phyloP scores from a whole-genome alignment of 2,329 filamentous ascomycete genomes.

The Sporothrix luriei region DNA sequence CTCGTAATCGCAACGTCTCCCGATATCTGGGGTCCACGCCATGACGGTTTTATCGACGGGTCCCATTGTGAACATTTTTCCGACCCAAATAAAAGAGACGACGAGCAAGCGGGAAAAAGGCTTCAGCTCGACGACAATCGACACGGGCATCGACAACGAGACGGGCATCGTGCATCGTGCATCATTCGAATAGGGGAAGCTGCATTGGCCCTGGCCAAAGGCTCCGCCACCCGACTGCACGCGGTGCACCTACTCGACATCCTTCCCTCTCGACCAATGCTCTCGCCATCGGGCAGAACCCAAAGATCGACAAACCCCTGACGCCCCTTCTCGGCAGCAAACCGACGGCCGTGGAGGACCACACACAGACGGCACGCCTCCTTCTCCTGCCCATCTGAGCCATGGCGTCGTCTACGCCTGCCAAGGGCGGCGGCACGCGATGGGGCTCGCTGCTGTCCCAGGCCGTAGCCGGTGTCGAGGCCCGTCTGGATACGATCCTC shows the following conservation, averaged over 20 bases:
- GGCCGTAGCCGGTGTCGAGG: conserved; percentile 91
- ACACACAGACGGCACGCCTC: neutral
- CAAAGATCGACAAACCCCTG: neutral
- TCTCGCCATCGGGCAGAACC: neutral
- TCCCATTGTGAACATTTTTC: conserved; percentile 12
- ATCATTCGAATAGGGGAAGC: neutral
- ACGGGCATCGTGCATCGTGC: neutral
- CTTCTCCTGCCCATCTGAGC: neutral
- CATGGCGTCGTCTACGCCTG: conserved; percentile 44
- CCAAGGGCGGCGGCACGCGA: conserved; percentile 59
- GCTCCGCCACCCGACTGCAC: conserved; percentile 1
- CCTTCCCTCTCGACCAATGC: conserved; percentile 6
- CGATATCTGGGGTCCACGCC: conserved; percentile 22
- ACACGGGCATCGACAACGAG: conserved; percentile 15
- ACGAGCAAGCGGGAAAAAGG: neutral
- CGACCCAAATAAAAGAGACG: neutral
- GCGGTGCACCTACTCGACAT: neutral
- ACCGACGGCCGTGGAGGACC: neutral
- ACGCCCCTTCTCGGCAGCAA: neutral
- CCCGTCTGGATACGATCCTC: conserved; percentile 86
- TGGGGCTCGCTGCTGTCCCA: conserved; percentile 84
- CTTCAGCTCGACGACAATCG: no score
- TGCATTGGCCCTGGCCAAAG: neutral
- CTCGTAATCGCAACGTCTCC: conserved; percentile 30
- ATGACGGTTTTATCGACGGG: neutral